Base-by-base conservation (phyloP, 495 filamentous ascomycete species). In the Penicillium cataractarum region DNA sequence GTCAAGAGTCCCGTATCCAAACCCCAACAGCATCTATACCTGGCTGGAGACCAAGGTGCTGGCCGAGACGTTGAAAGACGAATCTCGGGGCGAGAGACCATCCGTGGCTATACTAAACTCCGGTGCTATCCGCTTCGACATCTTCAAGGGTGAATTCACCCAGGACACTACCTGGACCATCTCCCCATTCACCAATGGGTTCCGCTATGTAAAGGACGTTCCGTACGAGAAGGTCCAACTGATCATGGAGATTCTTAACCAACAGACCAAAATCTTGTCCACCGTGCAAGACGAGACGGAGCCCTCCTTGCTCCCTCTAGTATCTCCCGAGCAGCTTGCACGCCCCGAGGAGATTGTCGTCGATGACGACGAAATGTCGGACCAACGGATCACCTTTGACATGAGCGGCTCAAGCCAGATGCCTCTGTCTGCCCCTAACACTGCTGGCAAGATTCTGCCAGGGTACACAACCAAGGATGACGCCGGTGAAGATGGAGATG, bases 391-490 rank as follows among this genome's bases (percentile, higher is more conserved):
- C 32, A 13, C 22, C 1, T 37, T 22, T 6, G 19, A 48, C 2
- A 50, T 21, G 2, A 51, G 50, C 10, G 37, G 51, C 0, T 32
- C 49, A 10, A 35, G 60, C 15, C 77, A 79, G 44, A 65, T 54
- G 17, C 70, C 71, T 3, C 65, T 83, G 24, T 65, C 65, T 15
- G 6, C 26, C 6, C 42, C 52, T 27, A 58, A 58, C 1, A 57
- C 63, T 32, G 48, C 55, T 19, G 24, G 55, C 15, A 71, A 80
- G 33, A 74, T 92, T 0, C 71, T 87, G 24, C 87, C 89, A 6
- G 95, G 95, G 2, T 98, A 99, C 77, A 97, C 91, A 0, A 99
- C 95, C 13, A 78, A 77, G 40, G 95, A 99, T 72, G 94, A 93
- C 67, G 86, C 84, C 2, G 92, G 94, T 44, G 71, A 78, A n/a